Conservation (phyloP, 352 stramenopile genomes). For the Phytophthora quininea region DNA sequence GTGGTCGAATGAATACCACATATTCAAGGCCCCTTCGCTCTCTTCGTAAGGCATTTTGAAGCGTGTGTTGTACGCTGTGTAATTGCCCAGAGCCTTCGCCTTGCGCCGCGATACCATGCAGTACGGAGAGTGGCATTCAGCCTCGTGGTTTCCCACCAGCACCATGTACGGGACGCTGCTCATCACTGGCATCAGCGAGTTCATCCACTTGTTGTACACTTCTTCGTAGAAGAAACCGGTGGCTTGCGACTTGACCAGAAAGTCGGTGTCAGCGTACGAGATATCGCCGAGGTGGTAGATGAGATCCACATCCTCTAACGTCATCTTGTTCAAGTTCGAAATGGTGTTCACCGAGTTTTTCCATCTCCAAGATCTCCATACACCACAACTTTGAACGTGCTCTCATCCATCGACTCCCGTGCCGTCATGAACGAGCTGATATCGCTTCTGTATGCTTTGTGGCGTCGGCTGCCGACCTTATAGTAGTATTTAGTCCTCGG, state of each 20-base stretch:
- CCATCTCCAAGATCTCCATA: conserved; percentile 64
- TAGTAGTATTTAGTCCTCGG: conserved; percentile 55
- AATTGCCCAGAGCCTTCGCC: conserved; percentile 71
- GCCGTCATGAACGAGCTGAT: conserved; percentile 46
- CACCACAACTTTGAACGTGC: conserved; percentile 54
- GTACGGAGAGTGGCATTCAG: conserved; percentile 78
- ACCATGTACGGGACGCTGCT: conserved; percentile 83
- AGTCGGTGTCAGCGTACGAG: conserved; percentile 48
- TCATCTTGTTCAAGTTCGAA: conserved; percentile 45
- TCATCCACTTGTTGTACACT: conserved; percentile 88
- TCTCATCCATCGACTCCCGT: conserved; percentile 21
- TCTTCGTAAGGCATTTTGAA: conserved; percentile 88
- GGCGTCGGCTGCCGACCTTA: conserved; percentile 43
- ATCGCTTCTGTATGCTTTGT: conserved; percentile 35
- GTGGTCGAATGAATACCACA: conserved; percentile 92
- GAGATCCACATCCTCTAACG: conserved; percentile 46
- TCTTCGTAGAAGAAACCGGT: conserved; percentile 88
- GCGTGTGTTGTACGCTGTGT: conserved; percentile 82
- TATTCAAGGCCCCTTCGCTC: conserved; percentile 64
- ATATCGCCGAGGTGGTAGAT: conserved; percentile 82
- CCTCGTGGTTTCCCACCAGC: conserved; percentile 86
- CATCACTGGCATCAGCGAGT: conserved; percentile 59
- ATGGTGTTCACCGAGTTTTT: conserved; percentile 44
- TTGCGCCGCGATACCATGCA: conserved; percentile 63
- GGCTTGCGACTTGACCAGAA: conserved; percentile 24